Base-by-base conservation (phyloP, 768 basidiomycete genomes). In the Lactifluus volemus region DNA sequence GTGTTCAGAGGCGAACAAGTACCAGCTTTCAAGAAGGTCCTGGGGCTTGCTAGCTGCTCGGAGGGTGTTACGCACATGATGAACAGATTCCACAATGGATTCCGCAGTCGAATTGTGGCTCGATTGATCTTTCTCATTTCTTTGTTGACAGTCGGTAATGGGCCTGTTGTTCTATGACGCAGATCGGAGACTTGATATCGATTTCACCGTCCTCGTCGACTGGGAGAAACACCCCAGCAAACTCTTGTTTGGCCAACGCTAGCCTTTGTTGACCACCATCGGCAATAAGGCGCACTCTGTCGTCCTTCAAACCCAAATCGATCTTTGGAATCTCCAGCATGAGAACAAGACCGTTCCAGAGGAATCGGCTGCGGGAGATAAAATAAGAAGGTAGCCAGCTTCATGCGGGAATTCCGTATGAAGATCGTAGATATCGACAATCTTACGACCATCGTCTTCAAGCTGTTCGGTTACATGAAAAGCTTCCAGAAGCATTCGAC, bases 1-100 rank as follows among this genome's bases (percentile, higher is more conserved):
- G 70, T 97, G 92, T 66, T 98, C 93, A 12, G 95, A 93, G n/a
- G 94, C 93, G 69, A 97, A 98, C 30, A 84, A 74, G 69, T 91
- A 98, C 93, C 96, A 99, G 70, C 90, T 95, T 65, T 90, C 91
- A 58, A 93, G 77, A 42, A 94, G 75, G 64, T 97, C 95, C 69
- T 95, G 94, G 58, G 84, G 84, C 42, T 81, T 85, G 38, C 75
- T 74, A 0, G 83, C 78, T 47, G 80, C 76, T 34, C 76, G 76
- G 55, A 93, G 76, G 3, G 87, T 83, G 41, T 76, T 79, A 36
- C 87, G 85, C 19, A 98, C 92, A 61, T 89, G 82, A 61, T 94
- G 86, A 8, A 96, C 90, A 0, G 97, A 96, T 64, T 90, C 86
- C 41, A 97, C 86, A 67, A 98, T 94, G 7, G 88, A 89, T 72